These are phyloP conservation scores for Fusarium floridanum DNA, from an alignment of 2,329 filamentous ascomycete species.

Conservation along the genomic window DNA sequence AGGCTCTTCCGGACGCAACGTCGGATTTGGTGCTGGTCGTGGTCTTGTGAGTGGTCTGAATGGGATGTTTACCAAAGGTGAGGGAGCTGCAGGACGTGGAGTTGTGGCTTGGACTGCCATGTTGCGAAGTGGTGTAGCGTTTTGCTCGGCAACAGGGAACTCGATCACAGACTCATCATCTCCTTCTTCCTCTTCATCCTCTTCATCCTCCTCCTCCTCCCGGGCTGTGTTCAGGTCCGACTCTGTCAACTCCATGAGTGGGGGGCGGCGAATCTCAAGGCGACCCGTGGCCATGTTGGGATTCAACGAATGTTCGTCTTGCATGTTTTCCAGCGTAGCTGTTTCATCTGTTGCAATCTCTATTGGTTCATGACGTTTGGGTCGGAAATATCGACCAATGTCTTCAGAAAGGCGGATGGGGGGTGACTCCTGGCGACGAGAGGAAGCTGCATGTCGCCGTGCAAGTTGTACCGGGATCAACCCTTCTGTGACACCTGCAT, in stretches of 20 bases:
- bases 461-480: conserved; percentile 46
- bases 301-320: conserved; percentile 13
- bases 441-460: conserved; percentile 18
- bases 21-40: conserved; percentile 3
- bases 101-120: neutral
- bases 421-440: conserved; percentile 10
- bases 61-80: conserved; percentile 15
- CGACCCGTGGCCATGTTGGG: conserved; percentile 16
- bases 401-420: conserved; percentile 32
- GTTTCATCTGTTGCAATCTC: conserved; percentile 53
- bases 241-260: conserved; percentile 42
- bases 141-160: conserved; percentile 13
- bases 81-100: conserved; percentile 10
- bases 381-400: conserved; percentile 51
- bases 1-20: neutral
- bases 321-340: conserved; percentile 42
- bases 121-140: conserved; percentile 12
- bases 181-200: conserved; percentile 27
- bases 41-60: conserved; percentile 21
- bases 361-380: conserved; percentile 42
- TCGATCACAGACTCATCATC: conserved; percentile 4
- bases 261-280: conserved; percentile 27
- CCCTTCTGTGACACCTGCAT: conserved; percentile 40
- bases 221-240: conserved; percentile 36
- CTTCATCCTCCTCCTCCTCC: conserved; percentile 39